Conservation (phyloP, 495 filamentous ascomycete species). For the Tuber aestivum region DNA sequence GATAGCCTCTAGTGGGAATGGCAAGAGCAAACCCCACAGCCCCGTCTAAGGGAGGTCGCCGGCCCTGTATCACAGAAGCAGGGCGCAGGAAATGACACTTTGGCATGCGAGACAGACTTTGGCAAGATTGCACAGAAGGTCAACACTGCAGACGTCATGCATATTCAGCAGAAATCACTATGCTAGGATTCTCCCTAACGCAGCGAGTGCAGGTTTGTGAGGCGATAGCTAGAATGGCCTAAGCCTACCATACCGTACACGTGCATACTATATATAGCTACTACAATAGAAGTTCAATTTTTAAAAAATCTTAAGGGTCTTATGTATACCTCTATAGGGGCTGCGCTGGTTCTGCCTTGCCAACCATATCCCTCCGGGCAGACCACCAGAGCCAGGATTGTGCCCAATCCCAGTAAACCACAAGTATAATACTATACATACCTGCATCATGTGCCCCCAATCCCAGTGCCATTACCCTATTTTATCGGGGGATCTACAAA, state of each 20-base stretch:
- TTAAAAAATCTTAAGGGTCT: not conserved
- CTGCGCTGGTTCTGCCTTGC: not conserved
- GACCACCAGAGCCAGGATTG: not conserved
- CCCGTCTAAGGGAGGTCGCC: conserved; percentile 19
- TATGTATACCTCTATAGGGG: not conserved
- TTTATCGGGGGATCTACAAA: not conserved
- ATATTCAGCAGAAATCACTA: conserved; percentile 23
- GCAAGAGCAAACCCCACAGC: conserved; percentile 48
- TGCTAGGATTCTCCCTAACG: conserved; percentile 25
- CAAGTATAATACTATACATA: not conserved
- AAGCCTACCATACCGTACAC: not conserved
- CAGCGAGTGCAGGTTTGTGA: not conserved
- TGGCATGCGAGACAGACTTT: conserved; percentile 32
- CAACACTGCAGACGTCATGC: conserved; percentile 29
- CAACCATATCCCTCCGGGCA: not conserved
- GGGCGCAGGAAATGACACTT: conserved; percentile 24
- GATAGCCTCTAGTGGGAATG: conserved; percentile 57
- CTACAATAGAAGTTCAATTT: not conserved
- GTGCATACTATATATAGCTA: not conserved
- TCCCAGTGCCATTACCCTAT: not conserved
- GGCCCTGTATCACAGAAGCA: conserved; percentile 26
- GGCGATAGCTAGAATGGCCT: not conserved
- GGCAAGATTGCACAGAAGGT: conserved; percentile 27
- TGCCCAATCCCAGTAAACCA: not conserved
- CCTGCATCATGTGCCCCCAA: not conserved